Evolutionary conservation across 441 rosid genomes (phyloP).

Genomic region (Rhodomyrtus psidioides): DNA sequence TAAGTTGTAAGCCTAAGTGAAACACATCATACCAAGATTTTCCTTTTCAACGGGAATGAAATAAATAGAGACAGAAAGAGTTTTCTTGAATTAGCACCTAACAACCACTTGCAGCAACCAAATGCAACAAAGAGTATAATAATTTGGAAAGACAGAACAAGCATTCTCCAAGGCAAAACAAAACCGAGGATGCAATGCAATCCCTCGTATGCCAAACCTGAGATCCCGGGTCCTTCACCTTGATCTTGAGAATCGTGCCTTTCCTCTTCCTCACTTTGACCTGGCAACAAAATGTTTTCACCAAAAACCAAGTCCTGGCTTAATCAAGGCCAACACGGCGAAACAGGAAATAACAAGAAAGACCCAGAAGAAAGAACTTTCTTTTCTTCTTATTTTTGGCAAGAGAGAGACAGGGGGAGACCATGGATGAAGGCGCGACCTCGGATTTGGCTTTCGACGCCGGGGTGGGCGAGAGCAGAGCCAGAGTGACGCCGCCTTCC

Average conservation of each 20-base stretch:
- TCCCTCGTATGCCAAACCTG: not conserved
- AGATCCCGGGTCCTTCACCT: not conserved
- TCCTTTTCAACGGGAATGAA: not conserved
- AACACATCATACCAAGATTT: not conserved
- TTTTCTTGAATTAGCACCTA: not conserved
- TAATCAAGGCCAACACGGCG: not conserved
- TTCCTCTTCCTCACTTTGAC: not conserved
- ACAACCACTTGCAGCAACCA: not conserved
- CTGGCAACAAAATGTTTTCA: not conserved
- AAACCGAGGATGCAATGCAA: not conserved
- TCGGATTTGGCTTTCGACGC: not conserved
- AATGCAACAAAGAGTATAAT: not conserved
- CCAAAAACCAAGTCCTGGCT: not conserved
- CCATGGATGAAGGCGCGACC: not conserved
- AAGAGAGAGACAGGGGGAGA: not conserved
- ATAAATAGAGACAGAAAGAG: not conserved
- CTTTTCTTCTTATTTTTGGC: not conserved
- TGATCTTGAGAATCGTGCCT: not conserved
- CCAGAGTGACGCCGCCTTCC: not conserved
- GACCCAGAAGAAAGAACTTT: not conserved
- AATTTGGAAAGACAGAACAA: not conserved
- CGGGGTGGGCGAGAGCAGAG: not conserved
- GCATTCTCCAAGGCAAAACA: not conserved
- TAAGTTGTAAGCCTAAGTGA: not conserved
- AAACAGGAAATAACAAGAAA: not conserved